Evolutionary conservation across 495 filamentous ascomycete species (phyloP).

Genomic region (Peziza echinospora): DNA sequence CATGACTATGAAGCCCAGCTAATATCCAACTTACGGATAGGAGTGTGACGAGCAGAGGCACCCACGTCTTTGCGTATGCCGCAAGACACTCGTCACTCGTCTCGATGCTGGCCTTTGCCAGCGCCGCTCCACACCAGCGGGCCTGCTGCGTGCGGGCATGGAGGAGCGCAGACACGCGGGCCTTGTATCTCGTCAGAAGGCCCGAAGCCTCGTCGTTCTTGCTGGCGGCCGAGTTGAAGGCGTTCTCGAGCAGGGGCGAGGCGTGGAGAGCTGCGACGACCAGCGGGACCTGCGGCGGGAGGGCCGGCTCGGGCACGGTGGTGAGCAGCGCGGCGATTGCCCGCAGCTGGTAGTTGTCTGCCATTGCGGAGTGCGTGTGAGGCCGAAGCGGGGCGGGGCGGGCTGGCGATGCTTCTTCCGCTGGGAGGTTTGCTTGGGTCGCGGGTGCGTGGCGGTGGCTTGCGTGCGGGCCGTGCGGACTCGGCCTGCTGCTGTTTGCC

Average conservation of each 20-base stretch:
- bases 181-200: constrained; percentile 16
- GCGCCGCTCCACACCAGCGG: constrained; percentile 11
- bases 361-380: too few relatives aligned
- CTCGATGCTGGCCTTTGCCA: constrained; percentile 13
- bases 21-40: constrained; percentile 9
- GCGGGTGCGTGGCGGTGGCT: too few relatives aligned
- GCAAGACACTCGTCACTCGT: constrained; percentile 14
- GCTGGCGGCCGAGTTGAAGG: constrained; percentile 1
- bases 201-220: constrained; percentile 8
- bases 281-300: constrained; percentile 8
- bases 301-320: constrained; percentile 4
- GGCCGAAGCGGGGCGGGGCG: too few relatives aligned
- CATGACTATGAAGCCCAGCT: background rate
- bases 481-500: too few relatives aligned
- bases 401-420: too few relatives aligned
- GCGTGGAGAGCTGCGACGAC: constrained; percentile 9
- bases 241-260: constrained; percentile 10
- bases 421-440: too few relatives aligned
- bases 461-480: too few relatives aligned
- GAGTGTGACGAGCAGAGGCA: constrained; percentile 13
- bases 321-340: constrained; percentile 8
- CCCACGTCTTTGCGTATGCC: constrained; percentile 9
- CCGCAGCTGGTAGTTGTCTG: constrained; percentile 5
- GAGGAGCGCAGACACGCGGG: constrained; percentile 14
- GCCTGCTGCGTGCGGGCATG: constrained; percentile 10